A percentile compares a stretch with the other conserved stretches of the same genome.
These are phyloP conservation scores for Tolypocladium inflatum DNA, from an alignment of 2,329 filamentous ascomycete genomes.

Conservation along the genomic window DNA sequence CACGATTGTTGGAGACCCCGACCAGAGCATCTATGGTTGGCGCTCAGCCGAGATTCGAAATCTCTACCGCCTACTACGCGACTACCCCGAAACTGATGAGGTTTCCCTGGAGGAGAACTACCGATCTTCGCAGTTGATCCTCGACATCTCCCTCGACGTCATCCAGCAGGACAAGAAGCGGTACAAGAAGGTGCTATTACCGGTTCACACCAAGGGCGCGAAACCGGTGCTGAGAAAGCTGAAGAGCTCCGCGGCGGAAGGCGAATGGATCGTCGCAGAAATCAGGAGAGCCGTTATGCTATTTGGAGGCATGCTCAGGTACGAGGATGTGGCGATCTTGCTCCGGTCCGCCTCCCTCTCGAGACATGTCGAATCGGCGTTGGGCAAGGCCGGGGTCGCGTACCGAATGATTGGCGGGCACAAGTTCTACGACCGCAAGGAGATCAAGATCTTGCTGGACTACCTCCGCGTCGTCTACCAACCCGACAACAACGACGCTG, in stretches of 20 bases:
- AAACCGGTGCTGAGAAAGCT: conserved; percentile 72
- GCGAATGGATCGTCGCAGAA: conserved; percentile 80
- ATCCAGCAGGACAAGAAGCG: conserved; percentile 83
- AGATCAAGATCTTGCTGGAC: conserved; percentile 80
- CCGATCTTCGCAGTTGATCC: conserved; percentile 76
- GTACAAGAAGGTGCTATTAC: conserved; percentile 69
- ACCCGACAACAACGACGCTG: conserved; percentile 76
- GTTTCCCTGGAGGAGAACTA: conserved; percentile 92
- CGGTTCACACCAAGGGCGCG: conserved; percentile 73
- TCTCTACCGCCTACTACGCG: conserved; percentile 63
- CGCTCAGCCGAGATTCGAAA: conserved; percentile 89
- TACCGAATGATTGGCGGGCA: conserved; percentile 89
- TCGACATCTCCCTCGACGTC: conserved; percentile 69
- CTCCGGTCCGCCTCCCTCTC: conserved; percentile 79
- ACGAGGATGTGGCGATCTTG: conserved; percentile 76
- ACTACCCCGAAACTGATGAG: conserved; percentile 70
- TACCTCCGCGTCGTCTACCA: conserved; percentile 81
- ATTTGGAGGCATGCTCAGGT: conserved; percentile 62
- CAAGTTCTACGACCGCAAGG: conserved; percentile 84
- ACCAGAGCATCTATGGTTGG: conserved; percentile 97
- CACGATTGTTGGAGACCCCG: conserved; percentile 91
- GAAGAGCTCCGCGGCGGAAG: conserved; percentile 61
- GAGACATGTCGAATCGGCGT: conserved; percentile 71
- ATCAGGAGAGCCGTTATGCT: conserved; percentile 61
- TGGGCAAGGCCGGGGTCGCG: conserved; percentile 72